phyloP scores from a whole-genome alignment of 2,329 filamentous ascomycete species.

The Aspergillus pseudoterreus region DNA sequence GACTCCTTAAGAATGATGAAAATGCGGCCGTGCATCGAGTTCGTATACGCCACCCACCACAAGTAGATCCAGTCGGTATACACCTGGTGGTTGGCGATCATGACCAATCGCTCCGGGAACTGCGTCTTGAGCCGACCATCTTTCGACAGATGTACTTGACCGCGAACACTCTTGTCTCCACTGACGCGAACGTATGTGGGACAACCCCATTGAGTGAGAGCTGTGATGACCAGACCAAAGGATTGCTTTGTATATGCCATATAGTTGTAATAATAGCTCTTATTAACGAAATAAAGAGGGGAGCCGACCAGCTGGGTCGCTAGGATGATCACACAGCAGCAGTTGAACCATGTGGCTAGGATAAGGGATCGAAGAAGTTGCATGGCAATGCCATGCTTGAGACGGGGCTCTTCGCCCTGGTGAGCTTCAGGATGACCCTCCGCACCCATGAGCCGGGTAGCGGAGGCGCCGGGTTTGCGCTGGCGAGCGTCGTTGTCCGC shows the following conservation, averaged over 20 bases:
- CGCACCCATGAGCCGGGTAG: slow-evolving; percentile 9
- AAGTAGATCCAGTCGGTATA: slow-evolving; percentile 69
- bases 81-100: slow-evolving; percentile 64
- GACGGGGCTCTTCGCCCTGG: slow-evolving; percentile 27
- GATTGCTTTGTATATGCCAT: slow-evolving; percentile 65
- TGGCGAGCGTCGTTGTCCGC: slow-evolving; percentile 25
- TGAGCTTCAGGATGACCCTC: slow-evolving; percentile 11
- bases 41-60: slow-evolving; percentile 66
- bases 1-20: slow-evolving; percentile 67
- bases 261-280: slow-evolving; percentile 59
- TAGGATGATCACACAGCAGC: slow-evolving; percentile 42
- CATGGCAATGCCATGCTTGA: slow-evolving; percentile 45
- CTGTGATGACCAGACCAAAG: slow-evolving; percentile 60
- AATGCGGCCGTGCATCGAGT: slow-evolving; percentile 61
- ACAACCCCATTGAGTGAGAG: slow-evolving; percentile 60
- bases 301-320: slow-evolving; percentile 59
- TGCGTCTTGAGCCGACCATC: slow-evolving; percentile 57
- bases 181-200: slow-evolving; percentile 61
- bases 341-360: slow-evolving; percentile 44
- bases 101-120: slow-evolving; percentile 58
- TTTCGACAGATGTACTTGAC: slow-evolving; percentile 54
- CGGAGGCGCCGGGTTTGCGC: slow-evolving; percentile 22
- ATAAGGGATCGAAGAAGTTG: slow-evolving; percentile 45
- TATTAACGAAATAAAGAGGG: slow-evolving; percentile 59
- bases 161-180: slow-evolving; percentile 58